phyloP scores from a whole-genome alignment of 2,329 filamentous ascomycete species.

The Stachybotrys chlorohalonatus region DNA sequence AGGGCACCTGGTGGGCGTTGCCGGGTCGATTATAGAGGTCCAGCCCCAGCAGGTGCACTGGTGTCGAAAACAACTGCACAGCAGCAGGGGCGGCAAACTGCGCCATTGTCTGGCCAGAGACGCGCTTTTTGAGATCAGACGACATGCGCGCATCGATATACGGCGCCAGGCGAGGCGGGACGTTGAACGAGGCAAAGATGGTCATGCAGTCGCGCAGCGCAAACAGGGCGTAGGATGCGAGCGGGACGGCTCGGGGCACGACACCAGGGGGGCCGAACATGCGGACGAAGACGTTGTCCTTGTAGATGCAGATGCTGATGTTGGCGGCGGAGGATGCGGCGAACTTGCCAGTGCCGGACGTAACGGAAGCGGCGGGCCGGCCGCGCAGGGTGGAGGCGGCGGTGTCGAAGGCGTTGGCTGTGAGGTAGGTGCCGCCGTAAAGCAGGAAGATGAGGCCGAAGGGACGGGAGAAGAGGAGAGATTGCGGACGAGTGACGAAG shows the following conservation, averaged over 20 bases:
- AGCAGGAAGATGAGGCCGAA: constrained; percentile 63
- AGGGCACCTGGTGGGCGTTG: constrained; percentile 20
- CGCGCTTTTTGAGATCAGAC: constrained; percentile 31
- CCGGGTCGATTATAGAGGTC: constrained; percentile 72
- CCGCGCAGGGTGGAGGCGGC: constrained; percentile 53
- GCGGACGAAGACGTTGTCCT: constrained; percentile 76
- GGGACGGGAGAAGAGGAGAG: constrained; percentile 54
- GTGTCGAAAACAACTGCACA: constrained; percentile 72
- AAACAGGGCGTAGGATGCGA: constrained; percentile 69
- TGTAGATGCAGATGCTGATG: constrained; percentile 78
- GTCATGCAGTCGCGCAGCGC: constrained; percentile 76
- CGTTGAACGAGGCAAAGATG: constrained; percentile 86
- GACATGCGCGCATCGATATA: constrained; percentile 46
- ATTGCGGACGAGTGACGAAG: constrained; percentile 51
- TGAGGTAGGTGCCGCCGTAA: constrained; percentile 84
- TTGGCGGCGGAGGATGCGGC: constrained; percentile 72
- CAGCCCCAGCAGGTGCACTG: constrained; percentile 74
- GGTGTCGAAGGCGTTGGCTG: constrained; percentile 83
- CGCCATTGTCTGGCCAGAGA: constrained; percentile 53
- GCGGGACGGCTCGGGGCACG: constrained; percentile 49
- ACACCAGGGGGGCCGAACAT: constrained; percentile 61
- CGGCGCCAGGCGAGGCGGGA: constrained; percentile 71
- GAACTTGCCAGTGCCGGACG: constrained; percentile 73
- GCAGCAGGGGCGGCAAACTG: constrained; percentile 75
- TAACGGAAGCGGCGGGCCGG: constrained; percentile 51